Base-by-base conservation (phyloP, 208 protist species). In the Tetramitus jugosus region DNA sequence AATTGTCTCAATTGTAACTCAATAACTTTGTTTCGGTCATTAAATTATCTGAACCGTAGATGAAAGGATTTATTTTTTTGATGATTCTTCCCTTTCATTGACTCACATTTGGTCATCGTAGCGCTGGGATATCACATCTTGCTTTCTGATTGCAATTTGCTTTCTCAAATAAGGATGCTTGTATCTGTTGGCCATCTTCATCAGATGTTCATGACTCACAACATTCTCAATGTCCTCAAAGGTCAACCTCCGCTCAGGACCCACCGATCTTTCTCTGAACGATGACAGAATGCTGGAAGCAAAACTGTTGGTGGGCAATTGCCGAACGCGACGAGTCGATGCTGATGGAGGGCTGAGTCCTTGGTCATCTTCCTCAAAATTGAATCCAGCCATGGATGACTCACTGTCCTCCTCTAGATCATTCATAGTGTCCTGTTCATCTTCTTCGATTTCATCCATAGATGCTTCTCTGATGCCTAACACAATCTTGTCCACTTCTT, bases 91-190 rank as follows among this genome's bases (percentile, higher is more conserved):
- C n/a, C n/a, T n/a, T n/a, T n/a, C n/a, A n/a, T n/a, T n/a, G n/a
- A n/a, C n/a, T n/a, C n/a, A n/a, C n/a, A n/a, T n/a, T 56, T 56
- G 49, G 49, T 56, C 49, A 56, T 56, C 49, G 49, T 20, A 10
- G 10, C 49, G 10, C 20, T 20, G 10, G 10, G 14, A 26, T 20
- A 26, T 20, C 49, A 26, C 49, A 10, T 56, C 49, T 20, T 56
- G 49, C 49, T 56, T 56, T 56, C 62, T 45, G 7, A 45, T 13
- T n/a, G 43, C 14, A n/a, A n/a, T n/a, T n/a, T n/a, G n/a, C 62
- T 43, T 69, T 43, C 62, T 69, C 39, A 69, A 69, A 69, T 69
- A 69, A 45, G 62, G 62, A 45, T 69, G 62, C 1, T 29, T 0
- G 13, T 69, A 69, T n/a, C 31, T 29, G 37, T 29, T 39, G 7